phyloP scores from a whole-genome alignment of 2,329 filamentous ascomycete species.

The Dryadomyces quercus-mongolicae region DNA sequence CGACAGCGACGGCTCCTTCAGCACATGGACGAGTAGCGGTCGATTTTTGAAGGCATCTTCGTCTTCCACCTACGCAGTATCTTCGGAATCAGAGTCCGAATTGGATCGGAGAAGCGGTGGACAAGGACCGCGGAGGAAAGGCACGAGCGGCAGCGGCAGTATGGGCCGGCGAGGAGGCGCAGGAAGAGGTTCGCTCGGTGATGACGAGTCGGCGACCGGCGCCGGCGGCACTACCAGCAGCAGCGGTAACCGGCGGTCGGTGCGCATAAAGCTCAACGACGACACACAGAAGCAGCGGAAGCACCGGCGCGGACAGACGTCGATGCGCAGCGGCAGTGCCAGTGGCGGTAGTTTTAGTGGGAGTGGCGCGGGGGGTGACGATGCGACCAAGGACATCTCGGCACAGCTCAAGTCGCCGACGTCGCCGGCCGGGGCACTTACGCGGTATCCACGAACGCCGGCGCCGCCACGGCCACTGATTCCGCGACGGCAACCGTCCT shows the following conservation, averaged over 20 bases:
- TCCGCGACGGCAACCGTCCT: slow-evolving; percentile 79
- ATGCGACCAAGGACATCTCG: slow-evolving; percentile 41
- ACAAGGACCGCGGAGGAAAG: neutral
- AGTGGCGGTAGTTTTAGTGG: neutral
- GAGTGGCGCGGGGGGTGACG: slow-evolving; percentile 19
- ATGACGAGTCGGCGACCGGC: slow-evolving; percentile 18
- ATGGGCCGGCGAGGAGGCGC: slow-evolving; percentile 5
- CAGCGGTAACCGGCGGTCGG: slow-evolving; percentile 60
- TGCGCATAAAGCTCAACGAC: slow-evolving; percentile 82
- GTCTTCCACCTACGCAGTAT: slow-evolving; percentile 44
- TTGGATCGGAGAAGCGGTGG: slow-evolving; percentile 24
- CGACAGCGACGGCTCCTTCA: slow-evolving; percentile 6
- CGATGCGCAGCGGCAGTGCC: slow-evolving; percentile 16
- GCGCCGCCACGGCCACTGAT: slow-evolving; percentile 83
- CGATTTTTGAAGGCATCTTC: slow-evolving; percentile 23
- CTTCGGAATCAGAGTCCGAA: slow-evolving; percentile 62
- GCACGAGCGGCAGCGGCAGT: neutral
- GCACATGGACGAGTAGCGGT: slow-evolving; percentile 1
- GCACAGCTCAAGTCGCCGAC: slow-evolving; percentile 89
- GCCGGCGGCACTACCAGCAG: slow-evolving; percentile 34
- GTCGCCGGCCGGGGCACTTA: slow-evolving; percentile 65
- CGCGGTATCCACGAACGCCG: slow-evolving; percentile 81
- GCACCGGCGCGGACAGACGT: slow-evolving; percentile 43
- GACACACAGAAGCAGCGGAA: slow-evolving; percentile 63
- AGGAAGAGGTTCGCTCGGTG: slow-evolving; percentile 7